Percentiles rank a stretch among this genome's conserved stretches.
Evolutionary conservation across 2,329 filamentous ascomycete species (phyloP).

Genomic region (Fusarium irregulare): DNA sequence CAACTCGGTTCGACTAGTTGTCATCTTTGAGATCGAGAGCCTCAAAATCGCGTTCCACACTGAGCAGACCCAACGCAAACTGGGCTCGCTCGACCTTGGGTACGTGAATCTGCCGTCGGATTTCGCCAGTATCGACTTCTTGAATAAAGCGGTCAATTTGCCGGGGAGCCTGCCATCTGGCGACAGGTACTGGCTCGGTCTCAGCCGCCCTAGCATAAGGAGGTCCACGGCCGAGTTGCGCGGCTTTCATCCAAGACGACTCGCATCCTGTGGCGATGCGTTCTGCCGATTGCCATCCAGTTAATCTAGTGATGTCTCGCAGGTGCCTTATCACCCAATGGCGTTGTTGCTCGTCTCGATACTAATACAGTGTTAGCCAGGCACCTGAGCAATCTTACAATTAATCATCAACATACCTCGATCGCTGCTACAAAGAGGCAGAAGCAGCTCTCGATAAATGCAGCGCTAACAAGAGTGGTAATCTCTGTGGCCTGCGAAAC

Average conservation of each 20-base stretch:
- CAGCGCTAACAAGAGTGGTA: constrained; percentile 81
- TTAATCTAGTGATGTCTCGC: constrained; percentile 79
- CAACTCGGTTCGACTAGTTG: constrained; percentile 4
- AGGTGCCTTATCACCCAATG: constrained; percentile 81
- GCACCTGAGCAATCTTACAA: neutral
- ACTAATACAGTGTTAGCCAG: constrained; percentile 61
- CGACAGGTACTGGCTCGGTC: constrained; percentile 49
- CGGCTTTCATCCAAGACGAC: constrained; percentile 82
- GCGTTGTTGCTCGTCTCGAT: constrained; percentile 76
- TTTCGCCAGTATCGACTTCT: constrained; percentile 56
- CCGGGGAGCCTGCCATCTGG: constrained; percentile 63
- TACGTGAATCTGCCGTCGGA: constrained; percentile 64
- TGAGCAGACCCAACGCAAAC: constrained; percentile 82
- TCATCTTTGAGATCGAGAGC: constrained; percentile 66
- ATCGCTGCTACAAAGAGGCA: constrained; percentile 89
- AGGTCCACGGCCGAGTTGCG: constrained; percentile 78
- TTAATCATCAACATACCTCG: constrained; percentile 59
- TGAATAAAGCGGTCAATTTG: constrained; percentile 64
- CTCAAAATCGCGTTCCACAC: constrained; percentile 80
- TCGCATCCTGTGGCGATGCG: constrained; percentile 89
- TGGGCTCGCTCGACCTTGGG: constrained; percentile 72
- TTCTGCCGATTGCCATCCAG: constrained; percentile 86
- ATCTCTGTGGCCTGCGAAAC: constrained; percentile 66
- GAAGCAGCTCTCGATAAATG: constrained; percentile 84
- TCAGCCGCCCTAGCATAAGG: constrained; percentile 69